Evolutionary conservation across 1,284 basidiomycete genomes (phyloP).

Genomic region (Chalciporus sp.): DNA sequence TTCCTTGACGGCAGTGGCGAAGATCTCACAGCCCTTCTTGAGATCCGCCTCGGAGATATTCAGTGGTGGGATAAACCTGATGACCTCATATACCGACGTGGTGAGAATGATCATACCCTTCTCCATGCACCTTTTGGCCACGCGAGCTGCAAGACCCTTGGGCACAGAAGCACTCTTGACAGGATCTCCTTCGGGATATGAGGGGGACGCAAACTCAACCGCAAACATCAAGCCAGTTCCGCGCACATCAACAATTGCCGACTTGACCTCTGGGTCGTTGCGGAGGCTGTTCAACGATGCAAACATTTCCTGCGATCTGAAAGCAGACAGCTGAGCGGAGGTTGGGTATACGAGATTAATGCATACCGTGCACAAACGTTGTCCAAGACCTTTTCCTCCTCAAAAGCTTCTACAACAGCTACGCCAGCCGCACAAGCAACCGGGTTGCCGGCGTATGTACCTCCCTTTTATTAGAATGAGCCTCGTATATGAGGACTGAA

Average conservation of each 20-base stretch:
- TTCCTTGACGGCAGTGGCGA: constrained; percentile 63
- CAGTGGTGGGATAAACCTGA: constrained; percentile 79
- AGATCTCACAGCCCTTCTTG: constrained; percentile 58
- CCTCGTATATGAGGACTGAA: background rate
- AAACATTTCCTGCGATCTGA: constrained; percentile 76
- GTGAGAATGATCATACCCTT: constrained; percentile 82
- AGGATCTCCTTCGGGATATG: constrained; percentile 48
- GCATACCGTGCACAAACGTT: constrained; percentile 75
- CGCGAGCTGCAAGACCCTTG: constrained; percentile 69
- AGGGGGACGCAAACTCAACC: constrained; percentile 75
- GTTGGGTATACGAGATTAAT: background rate
- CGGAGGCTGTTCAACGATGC: constrained; percentile 58
- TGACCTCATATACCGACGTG: constrained; percentile 77
- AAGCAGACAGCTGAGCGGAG: constrained; percentile 4
- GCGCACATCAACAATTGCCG: constrained; percentile 74
- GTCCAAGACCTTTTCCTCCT: constrained; percentile 74
- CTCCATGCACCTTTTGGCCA: constrained; percentile 81
- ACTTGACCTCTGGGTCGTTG: constrained; percentile 50
- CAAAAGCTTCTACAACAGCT: constrained; percentile 79
- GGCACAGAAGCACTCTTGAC: constrained; percentile 47
- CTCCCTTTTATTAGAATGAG: constrained; percentile 55
- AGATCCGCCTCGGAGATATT: constrained; percentile 67
- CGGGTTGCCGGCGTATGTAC: constrained; percentile 90
- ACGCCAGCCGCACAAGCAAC: constrained; percentile 87
- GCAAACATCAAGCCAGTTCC: constrained; percentile 82